A percentile compares a stretch with the other conserved stretches of the same genome.
Evolutionary conservation across 2,329 filamentous ascomycete species (phyloP).

Genomic region (Colletotrichum navitas): DNA sequence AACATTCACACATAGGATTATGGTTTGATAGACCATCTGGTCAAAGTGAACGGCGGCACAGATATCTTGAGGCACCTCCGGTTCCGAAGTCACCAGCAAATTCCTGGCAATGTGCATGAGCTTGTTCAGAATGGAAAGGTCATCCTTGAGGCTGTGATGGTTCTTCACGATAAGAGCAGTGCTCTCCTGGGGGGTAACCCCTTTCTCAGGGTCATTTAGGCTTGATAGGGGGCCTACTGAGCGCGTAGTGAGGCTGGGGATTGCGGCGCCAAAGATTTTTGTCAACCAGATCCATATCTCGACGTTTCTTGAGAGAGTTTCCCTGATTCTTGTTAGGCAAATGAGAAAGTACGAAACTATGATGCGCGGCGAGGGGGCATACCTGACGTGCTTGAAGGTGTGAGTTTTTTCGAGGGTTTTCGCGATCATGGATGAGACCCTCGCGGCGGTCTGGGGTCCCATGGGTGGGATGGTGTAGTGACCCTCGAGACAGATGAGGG

Average conservation of each 20-base stretch:
- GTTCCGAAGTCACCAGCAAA: constrained; percentile 73
- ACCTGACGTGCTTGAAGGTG: constrained; percentile 71
- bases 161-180: constrained; percentile 74
- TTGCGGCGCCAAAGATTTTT: constrained; percentile 70
- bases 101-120: constrained; percentile 76
- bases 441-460: constrained; percentile 67
- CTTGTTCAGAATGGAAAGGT: constrained; percentile 74
- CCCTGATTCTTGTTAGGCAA: constrained; percentile 54
- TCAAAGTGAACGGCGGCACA: constrained; percentile 75
- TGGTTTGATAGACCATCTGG: constrained; percentile 74
- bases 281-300: constrained; percentile 76
- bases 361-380: constrained; percentile 42
- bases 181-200: constrained; percentile 71
- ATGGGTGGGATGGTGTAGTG: constrained; percentile 71
- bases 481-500: constrained; percentile 71
- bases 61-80: constrained; percentile 74
- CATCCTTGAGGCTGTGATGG: constrained; percentile 70
- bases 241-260: constrained; percentile 70
- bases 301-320: constrained; percentile 71
- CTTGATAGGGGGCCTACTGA: constrained; percentile 69
- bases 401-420: constrained; percentile 75
- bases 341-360: constrained; percentile 15
- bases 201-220: constrained; percentile 66
- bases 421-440: constrained; percentile 68
- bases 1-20: constrained; percentile 75